Evolutionary conservation across 169 alveolate genomes (phyloP).

Genomic region (Theileria sp.): DNA sequence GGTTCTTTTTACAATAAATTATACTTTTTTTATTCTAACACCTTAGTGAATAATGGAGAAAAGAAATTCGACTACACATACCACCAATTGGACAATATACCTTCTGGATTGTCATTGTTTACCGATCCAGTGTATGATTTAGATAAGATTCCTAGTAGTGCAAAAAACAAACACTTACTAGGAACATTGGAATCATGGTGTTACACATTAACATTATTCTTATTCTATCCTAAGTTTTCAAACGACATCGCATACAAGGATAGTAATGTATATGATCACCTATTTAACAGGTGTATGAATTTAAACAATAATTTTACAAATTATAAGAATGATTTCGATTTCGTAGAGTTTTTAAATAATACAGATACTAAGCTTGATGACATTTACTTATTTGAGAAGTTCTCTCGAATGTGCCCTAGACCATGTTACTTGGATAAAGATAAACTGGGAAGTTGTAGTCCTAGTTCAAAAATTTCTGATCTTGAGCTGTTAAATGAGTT

Average conservation of each 20-base stretch:
- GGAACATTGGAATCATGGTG: constrained; percentile 29
- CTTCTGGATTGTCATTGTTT: constrained; percentile 18
- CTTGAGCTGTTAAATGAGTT: not conserved
- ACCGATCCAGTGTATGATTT: constrained; percentile 14
- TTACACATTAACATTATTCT: constrained; percentile 18
- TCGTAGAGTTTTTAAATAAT: not conserved
- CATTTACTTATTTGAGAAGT: constrained; percentile 51
- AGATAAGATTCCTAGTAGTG: not conserved
- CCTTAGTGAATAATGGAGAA: constrained; percentile 4
- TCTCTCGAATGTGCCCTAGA: constrained; percentile 51
- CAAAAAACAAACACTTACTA: constrained; percentile 11
- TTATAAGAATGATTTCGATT: not conserved
- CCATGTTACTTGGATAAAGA: constrained; percentile 37
- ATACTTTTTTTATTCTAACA: constrained; percentile 20
- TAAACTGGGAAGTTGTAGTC: not conserved
- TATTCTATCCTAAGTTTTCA: constrained; percentile 18
- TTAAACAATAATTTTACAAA: constrained; percentile 23
- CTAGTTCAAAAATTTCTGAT: not conserved
- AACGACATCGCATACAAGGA: constrained; percentile 4
- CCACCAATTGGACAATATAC: constrained; percentile 17
- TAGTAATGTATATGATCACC: constrained; percentile 1
- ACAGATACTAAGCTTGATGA: constrained; percentile 27
- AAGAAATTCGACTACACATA: constrained; percentile 13
- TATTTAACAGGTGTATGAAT: constrained; percentile 39
- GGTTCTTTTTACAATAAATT: constrained; percentile 6